Conservation (phyloP, 179 eudicot genomes). For the Spinacia oleracea region DNA sequence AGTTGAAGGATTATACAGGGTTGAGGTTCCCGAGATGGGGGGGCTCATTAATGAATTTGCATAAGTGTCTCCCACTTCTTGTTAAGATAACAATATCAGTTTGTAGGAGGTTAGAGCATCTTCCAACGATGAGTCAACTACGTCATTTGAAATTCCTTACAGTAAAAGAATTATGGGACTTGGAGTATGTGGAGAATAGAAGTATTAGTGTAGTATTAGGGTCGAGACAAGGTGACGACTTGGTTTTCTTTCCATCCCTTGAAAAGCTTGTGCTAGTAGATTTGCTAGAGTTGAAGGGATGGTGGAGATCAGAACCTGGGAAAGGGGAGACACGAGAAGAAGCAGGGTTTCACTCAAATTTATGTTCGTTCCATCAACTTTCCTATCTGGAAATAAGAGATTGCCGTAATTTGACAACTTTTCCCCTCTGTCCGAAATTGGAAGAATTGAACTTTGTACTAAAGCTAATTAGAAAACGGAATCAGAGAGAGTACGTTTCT, state of each 20-base stretch:
- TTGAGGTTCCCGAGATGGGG: not conserved
- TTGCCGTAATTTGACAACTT: not conserved
- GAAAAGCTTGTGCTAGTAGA: not conserved
- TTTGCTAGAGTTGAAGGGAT: constrained; percentile 15
- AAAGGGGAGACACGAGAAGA: not conserved
- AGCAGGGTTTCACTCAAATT: too few relatives aligned
- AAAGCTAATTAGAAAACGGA: too few relatives aligned
- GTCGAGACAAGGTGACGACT: too few relatives aligned
- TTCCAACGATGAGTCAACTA: constrained; percentile 14
- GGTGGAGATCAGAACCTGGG: constrained; percentile 6
- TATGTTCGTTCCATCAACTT: not conserved
- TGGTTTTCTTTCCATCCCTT: constrained; percentile 24
- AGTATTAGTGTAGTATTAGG: not conserved
- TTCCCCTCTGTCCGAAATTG: constrained; percentile 17
- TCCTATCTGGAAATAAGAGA: rapidly evolving
- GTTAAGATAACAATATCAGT: rapidly evolving
- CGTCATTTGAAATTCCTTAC: not conserved
- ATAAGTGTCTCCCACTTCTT: constrained; percentile 13
- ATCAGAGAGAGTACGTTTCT: too few relatives aligned
- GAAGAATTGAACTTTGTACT: not conserved
- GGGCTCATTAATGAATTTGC: not conserved
- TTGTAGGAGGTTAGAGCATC: not conserved
- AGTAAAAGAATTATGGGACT: rapidly evolving
- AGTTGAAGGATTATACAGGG: not conserved
- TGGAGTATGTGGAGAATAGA: not conserved